Base-by-base conservation (phyloP, 1,284 basidiomycete genomes). In the Puccinia coronata region DNA sequence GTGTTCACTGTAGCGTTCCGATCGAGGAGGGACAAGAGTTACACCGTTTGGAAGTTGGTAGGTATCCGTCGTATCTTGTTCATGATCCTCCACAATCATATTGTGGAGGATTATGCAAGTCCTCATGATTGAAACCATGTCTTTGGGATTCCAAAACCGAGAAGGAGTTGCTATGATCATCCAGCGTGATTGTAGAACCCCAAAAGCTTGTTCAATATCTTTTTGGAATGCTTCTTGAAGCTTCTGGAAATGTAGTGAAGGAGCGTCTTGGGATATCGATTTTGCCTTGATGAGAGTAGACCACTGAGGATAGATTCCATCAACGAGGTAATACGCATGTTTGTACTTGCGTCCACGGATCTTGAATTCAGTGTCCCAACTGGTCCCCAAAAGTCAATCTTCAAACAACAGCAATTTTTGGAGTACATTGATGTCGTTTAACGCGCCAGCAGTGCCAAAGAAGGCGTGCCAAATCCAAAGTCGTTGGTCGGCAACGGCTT, bases 131-230 rank as follows among this genome's bases (percentile, higher is more conserved):
- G 20, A 36, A 2, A 34, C 23, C 28, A 78, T 53, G 12, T 67
- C 61, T n/a, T n/a, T n/a, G n/a, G 43, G 41, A n/a, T 34, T 59
- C 61, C 75, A 65, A 28, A 65, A 9, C 5, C 43, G 0, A 49
- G 53, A 25, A 28, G 69, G 23, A 8, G 25, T 47, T 28, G n/a
- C 39, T 11, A 69, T 39, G 6, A 69, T 14, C 6, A 8, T 41
- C 31, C 41, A 71, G 31, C 41, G 34, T 43, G 20, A n/a, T n/a
- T n/a, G n/a, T n/a, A n/a, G n/a, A n/a, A n/a, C n/a, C n/a, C n/a
- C n/a, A n/a, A n/a, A n/a, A 3, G 36, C 70, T 53, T 5, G 11
- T 53, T 73, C 47, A 53, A 73, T 73, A 34, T 73, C 25, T 53
- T 53, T 73, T 49, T 31, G 28, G 31, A 36, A 25, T 25, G 23